Evolutionary conservation across 257 asterid species (phyloP).

Genomic region (Solanum neorickii): DNA sequence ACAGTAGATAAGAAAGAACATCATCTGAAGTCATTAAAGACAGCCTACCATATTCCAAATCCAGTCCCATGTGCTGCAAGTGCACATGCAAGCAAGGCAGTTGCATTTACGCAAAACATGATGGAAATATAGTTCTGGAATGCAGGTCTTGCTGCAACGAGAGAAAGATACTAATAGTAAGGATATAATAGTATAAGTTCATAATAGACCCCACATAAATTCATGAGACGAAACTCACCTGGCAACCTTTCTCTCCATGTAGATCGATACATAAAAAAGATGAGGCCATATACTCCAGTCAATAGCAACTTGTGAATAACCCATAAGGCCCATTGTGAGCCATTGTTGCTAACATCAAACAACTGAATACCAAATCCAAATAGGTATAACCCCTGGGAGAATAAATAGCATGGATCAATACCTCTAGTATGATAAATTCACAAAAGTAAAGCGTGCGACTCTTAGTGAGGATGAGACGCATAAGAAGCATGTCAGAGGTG

Average conservation of each 20-base stretch:
- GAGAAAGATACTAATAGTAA: neutral
- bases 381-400: slow-evolving; percentile 18
- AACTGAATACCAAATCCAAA: slow-evolving; percentile 27
- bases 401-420: neutral
- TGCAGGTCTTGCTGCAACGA: slow-evolving; percentile 35
- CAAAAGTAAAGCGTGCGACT: neutral
- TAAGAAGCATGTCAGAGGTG: neutral
- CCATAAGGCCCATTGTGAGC: slow-evolving; percentile 32
- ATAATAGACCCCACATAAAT: neutral
- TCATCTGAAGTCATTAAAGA: neutral
- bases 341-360: slow-evolving; percentile 6
- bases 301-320: slow-evolving; percentile 28
- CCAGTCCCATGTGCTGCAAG: slow-evolving; percentile 24
- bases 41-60: slow-evolving; percentile 29
- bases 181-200: neutral
- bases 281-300: slow-evolving; percentile 34
- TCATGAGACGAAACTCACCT: slow-evolving; percentile 9
- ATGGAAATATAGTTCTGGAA: slow-evolving; percentile 28
- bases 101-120: slow-evolving; percentile 24
- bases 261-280: slow-evolving; percentile 22
- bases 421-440: neutral
- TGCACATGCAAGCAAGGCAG: slow-evolving; percentile 20
- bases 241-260: slow-evolving; percentile 35
- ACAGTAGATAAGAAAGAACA: neutral
- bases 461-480: neutral